Base-by-base conservation (phyloP, 1,284 basidiomycete genomes). In the Boletus mariae region DNA sequence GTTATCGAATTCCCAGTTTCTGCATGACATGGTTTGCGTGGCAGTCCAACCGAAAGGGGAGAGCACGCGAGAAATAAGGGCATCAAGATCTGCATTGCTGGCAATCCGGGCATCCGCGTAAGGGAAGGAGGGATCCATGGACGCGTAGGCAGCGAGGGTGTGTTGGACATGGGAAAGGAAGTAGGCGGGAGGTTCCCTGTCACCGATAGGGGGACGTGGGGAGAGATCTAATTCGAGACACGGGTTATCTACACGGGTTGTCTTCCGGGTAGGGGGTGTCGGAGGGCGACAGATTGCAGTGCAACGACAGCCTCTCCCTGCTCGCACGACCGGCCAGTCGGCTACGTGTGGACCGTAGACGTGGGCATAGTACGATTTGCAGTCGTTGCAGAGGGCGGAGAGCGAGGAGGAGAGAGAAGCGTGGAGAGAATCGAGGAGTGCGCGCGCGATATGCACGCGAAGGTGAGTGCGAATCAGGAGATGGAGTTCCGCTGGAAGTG, bases 401-500 rank as follows among this genome's bases (percentile, higher is more conserved):
- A 68, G 57, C 9, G 67, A 13, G 46, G 49, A 46, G 0, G 49
- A 41, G 45, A 68, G 67, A 42, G 63, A 59, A 38, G 56, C 44
- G 13, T 65, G 58, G 37, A 70, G 69, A n/a, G 58, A 63, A 46
- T 55, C 57, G 48, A 71, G 49, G 51, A 71, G 63, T n/a, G 59
- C 46, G 29, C 40, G 56, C 6, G 61, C 59, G 55, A 58, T 62
- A 45, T 57, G 62, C 37, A 58, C 60, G 49, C 56, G 67, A 47
- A 63, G 65, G 34, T 62, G 67, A 37, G 56, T 71, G 58, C 63
- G 68, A 53, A 73, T 59, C 44, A 63, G 57, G 12, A 80, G 69
- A 49, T 82, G 71, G 15, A 83, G 58, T 58, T 83, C 82, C 26
- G 72, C 59, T 11, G 82, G 81, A 15, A 83, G 61, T 29, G 62